Evolutionary conservation across 192 early-diverging fungal species (phyloP).

Genomic region (Dissophora globulifera): DNA sequence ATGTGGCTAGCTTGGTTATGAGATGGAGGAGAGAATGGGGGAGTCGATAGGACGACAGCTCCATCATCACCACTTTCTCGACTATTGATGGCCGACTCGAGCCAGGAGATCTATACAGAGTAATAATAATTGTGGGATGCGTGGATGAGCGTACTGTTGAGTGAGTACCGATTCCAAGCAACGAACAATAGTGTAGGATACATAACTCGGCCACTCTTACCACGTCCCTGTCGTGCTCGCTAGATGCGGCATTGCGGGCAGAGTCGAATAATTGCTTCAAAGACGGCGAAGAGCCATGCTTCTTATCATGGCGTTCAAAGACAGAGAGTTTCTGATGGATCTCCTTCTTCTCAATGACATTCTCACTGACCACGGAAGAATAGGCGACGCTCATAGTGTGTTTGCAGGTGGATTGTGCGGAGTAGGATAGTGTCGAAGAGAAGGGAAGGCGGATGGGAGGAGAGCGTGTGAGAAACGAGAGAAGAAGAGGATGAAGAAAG

Average conservation of each 20-base stretch:
- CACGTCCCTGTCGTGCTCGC: constrained; percentile 43
- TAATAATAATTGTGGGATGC: no score
- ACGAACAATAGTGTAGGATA: no score
- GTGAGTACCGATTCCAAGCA: no score
- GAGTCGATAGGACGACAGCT: not conserved
- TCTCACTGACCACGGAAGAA: constrained; percentile 4
- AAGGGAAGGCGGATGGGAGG: not conserved
- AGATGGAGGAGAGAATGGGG: no score
- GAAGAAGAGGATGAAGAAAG: not conserved
- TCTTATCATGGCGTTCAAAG: constrained; percentile 20
- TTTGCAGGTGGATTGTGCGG: not conserved
- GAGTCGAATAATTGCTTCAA: constrained; percentile 40
- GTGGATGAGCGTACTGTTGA: no score
- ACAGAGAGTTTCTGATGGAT: constrained; percentile 16
- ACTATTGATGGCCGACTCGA: constrained; percentile 15
- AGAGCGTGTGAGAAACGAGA: not conserved
- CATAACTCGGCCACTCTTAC: constrained; percentile 3
- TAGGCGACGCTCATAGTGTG: constrained; percentile 17
- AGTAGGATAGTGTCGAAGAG: not conserved
- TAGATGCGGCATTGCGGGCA: constrained; percentile 29
- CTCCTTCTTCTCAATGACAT: not conserved
- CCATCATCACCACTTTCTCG: not conserved
- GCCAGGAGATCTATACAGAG: constrained; percentile 41
- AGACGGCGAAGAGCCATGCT: constrained; percentile 20
- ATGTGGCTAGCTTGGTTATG: no score